Percentiles rank a stretch among this genome's conserved stretches.
These are phyloP conservation scores for Capronia americana DNA, from an alignment of 2,329 filamentous ascomycete genomes.

Conservation along the genomic window DNA sequence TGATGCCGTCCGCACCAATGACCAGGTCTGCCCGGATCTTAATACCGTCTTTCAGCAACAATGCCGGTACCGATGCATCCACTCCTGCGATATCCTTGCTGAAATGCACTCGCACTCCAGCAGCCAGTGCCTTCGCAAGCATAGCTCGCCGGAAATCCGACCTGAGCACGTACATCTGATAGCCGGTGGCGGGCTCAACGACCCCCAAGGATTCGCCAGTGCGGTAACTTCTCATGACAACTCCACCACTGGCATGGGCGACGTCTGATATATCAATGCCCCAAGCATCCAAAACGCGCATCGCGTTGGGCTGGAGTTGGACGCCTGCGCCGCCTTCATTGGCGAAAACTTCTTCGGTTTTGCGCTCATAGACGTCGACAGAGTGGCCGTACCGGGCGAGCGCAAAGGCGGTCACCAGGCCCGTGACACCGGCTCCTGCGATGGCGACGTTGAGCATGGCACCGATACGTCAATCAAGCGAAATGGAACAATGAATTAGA, in stretches of 20 bases:
- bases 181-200: neutral
- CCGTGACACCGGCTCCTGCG: slow-evolving; percentile 19
- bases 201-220: slow-evolving; percentile 3
- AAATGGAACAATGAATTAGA: neutral
- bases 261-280: slow-evolving; percentile 7
- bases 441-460: slow-evolving; percentile 41
- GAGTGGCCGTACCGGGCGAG: slow-evolving; percentile 11
- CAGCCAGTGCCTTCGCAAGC: slow-evolving; percentile 9
- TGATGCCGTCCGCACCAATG: slow-evolving; percentile 3
- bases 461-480: neutral
- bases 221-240: slow-evolving; percentile 7
- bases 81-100: slow-evolving; percentile 9
- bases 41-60: slow-evolving; percentile 8
- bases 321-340: slow-evolving; percentile 19
- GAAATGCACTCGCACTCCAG: slow-evolving; percentile 10
- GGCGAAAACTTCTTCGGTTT: slow-evolving; percentile 11
- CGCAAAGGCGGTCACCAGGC: slow-evolving; percentile 13
- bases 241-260: slow-evolving; percentile 7
- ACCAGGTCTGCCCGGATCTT: neutral
- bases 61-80: slow-evolving; percentile 7
- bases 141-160: slow-evolving; percentile 18
- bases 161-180: slow-evolving; percentile 14
- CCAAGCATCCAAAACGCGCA: slow-evolving; percentile 3
- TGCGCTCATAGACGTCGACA: slow-evolving; percentile 19
- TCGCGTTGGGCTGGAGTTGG: slow-evolving; percentile 18